Base-by-base conservation (phyloP, 2,329 filamentous ascomycete species). In the Xylariaceae sp. region DNA sequence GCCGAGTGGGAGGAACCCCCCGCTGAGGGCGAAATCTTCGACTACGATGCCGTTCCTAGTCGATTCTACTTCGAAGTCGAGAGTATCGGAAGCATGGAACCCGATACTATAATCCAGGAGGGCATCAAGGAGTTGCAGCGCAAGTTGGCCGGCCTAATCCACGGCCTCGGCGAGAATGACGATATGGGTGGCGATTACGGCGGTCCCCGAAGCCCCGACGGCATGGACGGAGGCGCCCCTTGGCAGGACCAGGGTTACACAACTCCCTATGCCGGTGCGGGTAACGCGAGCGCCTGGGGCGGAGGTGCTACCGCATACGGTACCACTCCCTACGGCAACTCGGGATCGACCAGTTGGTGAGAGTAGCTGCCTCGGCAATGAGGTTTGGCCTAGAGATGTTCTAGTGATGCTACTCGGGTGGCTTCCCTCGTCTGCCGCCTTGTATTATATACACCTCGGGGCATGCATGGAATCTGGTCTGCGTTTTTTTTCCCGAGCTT, bases 61-160 rank as follows among this genome's bases (percentile, higher is more conserved):
- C 85, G 84, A 65, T 99, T 97, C 80, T 99, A 97, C 79, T 89
- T 93, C 70, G 92, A 97, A 71, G 88, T 99, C 51, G 94, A 99
- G 75, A 88, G 89, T 51, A 87, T 89, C 44, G 94, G 94, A 41
- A 90, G 87, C 68, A 84, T 97, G 61, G 90, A 94, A 35, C 93
- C 94, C 0, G 93, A 99, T 70, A 83, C 86, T 63, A 94, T 97
- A 67, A 86, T 99, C 55, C 87, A 92, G 68, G 86, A 91, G 68
- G 92, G 92, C 39, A 96, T 99, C 73, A 86, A 88, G 64, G 88
- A 91, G 34, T 79, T 99, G 58, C 94, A 97, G 73, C 84, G 88
- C 66, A 99, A 99, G 77, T 84, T 99, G 41, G 94, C 92, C 2
- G 82, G 81, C 3, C 83, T 97, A 45, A 88, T 96, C 61, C 80